phyloP scores from a whole-genome alignment of 2,329 filamentous ascomycete genomes.

The Colletotrichum lini region DNA sequence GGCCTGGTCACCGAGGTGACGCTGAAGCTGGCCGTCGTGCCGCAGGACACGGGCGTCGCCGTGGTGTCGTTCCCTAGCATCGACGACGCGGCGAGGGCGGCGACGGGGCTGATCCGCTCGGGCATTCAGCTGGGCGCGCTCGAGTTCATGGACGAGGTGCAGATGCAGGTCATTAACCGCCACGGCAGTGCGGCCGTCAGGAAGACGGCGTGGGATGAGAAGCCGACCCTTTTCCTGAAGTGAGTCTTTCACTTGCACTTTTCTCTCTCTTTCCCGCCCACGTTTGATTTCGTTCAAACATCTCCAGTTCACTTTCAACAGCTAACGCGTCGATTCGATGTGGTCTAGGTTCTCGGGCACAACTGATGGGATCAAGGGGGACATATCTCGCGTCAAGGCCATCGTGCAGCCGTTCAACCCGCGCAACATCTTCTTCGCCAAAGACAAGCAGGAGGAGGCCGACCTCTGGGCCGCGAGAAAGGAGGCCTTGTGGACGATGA shows the following conservation, averaged over 20 bases:
- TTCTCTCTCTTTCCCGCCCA: too few relatives aligned
- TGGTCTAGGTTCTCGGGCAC: slow-evolving; percentile 72
- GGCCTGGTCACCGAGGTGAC: slow-evolving; percentile 80
- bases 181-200: slow-evolving; percentile 69
- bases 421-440: slow-evolving; percentile 78
- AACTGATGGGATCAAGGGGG: slow-evolving; percentile 69
- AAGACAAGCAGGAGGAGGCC: slow-evolving; percentile 72
- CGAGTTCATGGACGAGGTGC: slow-evolving; percentile 74
- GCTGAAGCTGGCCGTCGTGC: slow-evolving; percentile 76
- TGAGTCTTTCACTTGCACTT: slow-evolving; percentile 33
- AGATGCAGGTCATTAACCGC: slow-evolving; percentile 78
- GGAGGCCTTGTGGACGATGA: slow-evolving; percentile 80
- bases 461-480: slow-evolving; percentile 85
- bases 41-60: slow-evolving; percentile 75
- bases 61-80: slow-evolving; percentile 73
- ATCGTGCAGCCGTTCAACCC: slow-evolving; percentile 66
- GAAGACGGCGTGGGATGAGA: slow-evolving; percentile 72
- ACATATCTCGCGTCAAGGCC: slow-evolving; percentile 70
- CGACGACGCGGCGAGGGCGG: slow-evolving; percentile 73
- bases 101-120: slow-evolving; percentile 73
- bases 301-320: neutral
- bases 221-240: slow-evolving; percentile 82
- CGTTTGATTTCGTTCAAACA: too few relatives aligned
- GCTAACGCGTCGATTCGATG: neutral
- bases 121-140: slow-evolving; percentile 78